Evolutionary conservation across 176 grass and related monocot genomes (phyloP).

Genomic region (Urochloa ruziziensis): DNA sequence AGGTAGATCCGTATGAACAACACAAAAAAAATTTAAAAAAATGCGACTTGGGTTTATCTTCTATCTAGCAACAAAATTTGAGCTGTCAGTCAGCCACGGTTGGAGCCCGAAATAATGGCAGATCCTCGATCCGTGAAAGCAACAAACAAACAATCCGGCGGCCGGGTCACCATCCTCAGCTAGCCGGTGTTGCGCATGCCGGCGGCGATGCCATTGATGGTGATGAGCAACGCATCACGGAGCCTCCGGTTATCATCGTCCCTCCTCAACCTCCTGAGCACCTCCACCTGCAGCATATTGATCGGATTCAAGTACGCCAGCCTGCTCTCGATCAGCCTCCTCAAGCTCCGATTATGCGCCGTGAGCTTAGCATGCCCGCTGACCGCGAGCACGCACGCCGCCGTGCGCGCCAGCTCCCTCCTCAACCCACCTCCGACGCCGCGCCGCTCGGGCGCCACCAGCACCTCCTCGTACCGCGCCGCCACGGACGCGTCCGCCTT

Average conservation of each 20-base stretch:
- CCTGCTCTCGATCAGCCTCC: constrained; percentile 74
- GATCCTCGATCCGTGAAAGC: too few species aligned
- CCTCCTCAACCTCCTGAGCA: constrained; percentile 53
- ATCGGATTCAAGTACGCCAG: constrained; percentile 78
- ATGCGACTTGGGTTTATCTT: not conserved
- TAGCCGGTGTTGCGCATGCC: constrained; percentile 97
- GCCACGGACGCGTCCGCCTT: constrained; percentile 77
- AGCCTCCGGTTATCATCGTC: constrained; percentile 76
- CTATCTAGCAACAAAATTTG: not conserved
- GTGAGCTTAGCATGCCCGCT: constrained; percentile 80
- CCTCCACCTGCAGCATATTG: constrained; percentile 94
- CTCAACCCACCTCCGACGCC: constrained; percentile 44
- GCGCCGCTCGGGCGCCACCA: constrained; percentile 40
- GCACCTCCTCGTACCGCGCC: constrained; percentile 71
- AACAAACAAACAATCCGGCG: too few species aligned
- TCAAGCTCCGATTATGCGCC: constrained; percentile 60
- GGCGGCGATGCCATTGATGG: constrained; percentile 91
- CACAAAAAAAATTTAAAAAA: not conserved
- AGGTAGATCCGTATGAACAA: not conserved
- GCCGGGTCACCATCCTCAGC: too few species aligned
- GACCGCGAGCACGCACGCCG: constrained; percentile 62
- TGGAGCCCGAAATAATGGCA: too few species aligned
- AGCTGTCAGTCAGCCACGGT: not conserved
- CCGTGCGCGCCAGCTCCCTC: constrained; percentile 47
- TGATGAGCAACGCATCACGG: constrained; percentile 80